phyloP scores from a whole-genome alignment of 306 rosid species.

The Pyrus communis region DNA sequence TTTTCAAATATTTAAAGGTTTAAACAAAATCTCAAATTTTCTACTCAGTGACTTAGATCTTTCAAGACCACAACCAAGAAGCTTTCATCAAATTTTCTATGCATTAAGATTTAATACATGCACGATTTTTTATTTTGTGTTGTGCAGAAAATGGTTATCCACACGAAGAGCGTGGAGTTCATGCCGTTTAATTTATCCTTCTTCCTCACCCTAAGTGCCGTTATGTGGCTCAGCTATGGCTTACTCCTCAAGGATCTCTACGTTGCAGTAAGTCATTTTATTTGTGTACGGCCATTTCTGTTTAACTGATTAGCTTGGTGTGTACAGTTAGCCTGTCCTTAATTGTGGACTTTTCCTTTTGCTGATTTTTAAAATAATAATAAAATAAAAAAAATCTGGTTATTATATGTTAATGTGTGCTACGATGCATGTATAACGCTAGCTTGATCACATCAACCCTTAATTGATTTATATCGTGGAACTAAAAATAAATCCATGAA shows the following conservation, averaged over 20 bases:
- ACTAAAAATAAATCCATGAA: background rate
- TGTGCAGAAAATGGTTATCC: constrained; percentile 66
- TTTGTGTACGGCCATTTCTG: background rate
- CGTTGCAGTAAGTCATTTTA: constrained; percentile 66
- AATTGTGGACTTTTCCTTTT: background rate
- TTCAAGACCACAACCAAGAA: too few relatives aligned
- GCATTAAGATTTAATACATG: background rate
- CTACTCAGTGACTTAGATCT: too few relatives aligned
- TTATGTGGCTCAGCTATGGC: constrained; percentile 70
- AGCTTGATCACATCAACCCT: background rate
- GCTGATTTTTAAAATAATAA: background rate
- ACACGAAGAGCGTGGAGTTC: constrained; percentile 94
- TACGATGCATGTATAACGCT: background rate
- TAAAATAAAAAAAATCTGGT: background rate
- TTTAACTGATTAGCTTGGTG: background rate
- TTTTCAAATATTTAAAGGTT: background rate
- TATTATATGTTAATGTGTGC: background rate
- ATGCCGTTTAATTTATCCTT: constrained; percentile 78
- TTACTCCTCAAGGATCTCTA: constrained; percentile 58
- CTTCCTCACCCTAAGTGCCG: constrained; percentile 82
- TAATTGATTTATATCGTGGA: background rate
- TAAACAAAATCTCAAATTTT: background rate
- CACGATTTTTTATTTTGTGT: constrained; percentile 1
- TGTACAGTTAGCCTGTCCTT: constrained; percentile 9
- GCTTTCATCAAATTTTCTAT: background rate